Base-by-base conservation (phyloP, 306 rosid species). In the Spatholobus suberectus region DNA sequence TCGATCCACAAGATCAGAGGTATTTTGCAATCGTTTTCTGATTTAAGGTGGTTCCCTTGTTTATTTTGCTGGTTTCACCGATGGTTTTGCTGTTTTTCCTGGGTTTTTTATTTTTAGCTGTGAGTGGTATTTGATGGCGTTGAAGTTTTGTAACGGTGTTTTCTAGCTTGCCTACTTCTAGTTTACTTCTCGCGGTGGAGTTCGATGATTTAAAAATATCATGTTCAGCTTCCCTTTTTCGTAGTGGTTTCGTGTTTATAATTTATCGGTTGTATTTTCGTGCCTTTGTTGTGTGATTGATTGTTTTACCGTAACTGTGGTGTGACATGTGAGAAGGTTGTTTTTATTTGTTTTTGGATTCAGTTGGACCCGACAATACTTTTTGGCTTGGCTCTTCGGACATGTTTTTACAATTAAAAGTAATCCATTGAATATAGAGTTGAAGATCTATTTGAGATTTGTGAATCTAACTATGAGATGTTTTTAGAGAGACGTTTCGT, bases 1-100 rank as follows among this genome's bases (percentile, higher is more conserved):
- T 78, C 85, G 93, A 90, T 82, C 83, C 81, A 63, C 92, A 78
- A 85, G 91, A 95, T 91, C 94, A 80, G 88, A 87, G 90, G 97
- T 93, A 54, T n/a, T 86, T 70, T 82, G 63, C 40, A 20, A 21
- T 68, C 6, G 20, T 68, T 79, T 83, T 83, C 44, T 67, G 44
- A 68, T 11, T 70, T 70, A 13, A 26, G 23, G 70, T 65, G 40
- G 8, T 78, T 34, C 67, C 14, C 26, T 3, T 70, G 43, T 65
- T 13, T 81, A 14, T 57, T 27, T 4, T 35, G 67, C 20, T 74
- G 70, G 5, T 43, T 58, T 54, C 32, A 7, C 44, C 59, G 27
- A 11, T 18, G 12, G 0, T 9, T 41, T 27, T 35, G 18, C 15
- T 23, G 54, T 41, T 37, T 10, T 18, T 9, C 24, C 4, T n/a